Evolutionary conservation across 768 basidiomycete genomes (phyloP), one percentile per base, ranked within the genome.

Genomic region (Floccularia luteovirens): DNA sequence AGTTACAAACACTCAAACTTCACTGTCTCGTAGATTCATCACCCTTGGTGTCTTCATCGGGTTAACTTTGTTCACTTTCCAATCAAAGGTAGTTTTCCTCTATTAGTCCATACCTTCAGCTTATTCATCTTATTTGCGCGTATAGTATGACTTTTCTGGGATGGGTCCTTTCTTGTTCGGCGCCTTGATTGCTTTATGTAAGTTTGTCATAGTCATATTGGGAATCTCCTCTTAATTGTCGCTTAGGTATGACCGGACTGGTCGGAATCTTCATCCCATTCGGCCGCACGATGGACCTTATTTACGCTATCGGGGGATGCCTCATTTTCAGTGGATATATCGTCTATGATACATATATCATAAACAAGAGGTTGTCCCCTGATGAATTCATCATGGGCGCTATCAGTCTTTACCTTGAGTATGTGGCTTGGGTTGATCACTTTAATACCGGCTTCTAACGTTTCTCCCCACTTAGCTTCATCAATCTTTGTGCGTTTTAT

Each of bases 401-500:
- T 13, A 83, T 97, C 54, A 83, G 80, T 48, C 76, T 98, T n/a
- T 98, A 97, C 63, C 80, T 97, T 41, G 94, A 97, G 79, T 86
- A 62, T 49, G 80, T 80, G 7, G n/a, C 28, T 44, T 24, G 33
- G 5, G 35, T 14, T 34, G 19, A 38, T 24, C 3, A 37, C 3
- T 21, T 31, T 22, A 38, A 31, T 7, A 21, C 27, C 30, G 2
- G 41, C 50, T 36, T 50, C 44, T 61, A 24, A 51, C 46, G 36
- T 40, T 24, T 42, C 16, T 37, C 39, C 39, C 12, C n/a, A 42
- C 43, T 12, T 47, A 88, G 85, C 53, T 88, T 91, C 58, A 72
- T 91, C 63, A 92, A 92, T 55, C 76, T 92, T 34, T 92, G 85
- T 86, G 61, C 62, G 82, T 69, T 10, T 33, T 28, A 8, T 8